Percentiles rank a stretch among this genome's conserved stretches.
Conservation (phyloP, 2,329 filamentous ascomycete genomes). For the Trichoderma sp. region DNA sequence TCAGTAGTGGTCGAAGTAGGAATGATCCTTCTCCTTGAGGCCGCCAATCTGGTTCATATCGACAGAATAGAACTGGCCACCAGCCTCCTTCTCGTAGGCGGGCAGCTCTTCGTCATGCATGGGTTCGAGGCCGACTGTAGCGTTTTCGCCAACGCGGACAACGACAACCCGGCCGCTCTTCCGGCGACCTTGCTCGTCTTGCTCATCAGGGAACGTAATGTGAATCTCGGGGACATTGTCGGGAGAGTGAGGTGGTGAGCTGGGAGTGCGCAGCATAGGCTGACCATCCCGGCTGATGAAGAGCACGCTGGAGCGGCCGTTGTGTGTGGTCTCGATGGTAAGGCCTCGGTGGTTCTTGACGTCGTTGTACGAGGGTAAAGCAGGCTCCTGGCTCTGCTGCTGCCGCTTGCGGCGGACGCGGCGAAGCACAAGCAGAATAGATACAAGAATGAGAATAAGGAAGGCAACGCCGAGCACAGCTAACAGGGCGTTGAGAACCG, state of each 20-base stretch:
- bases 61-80: constrained; percentile 84
- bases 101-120: constrained; percentile 80
- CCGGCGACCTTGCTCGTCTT: constrained; percentile 79
- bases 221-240: constrained; percentile 91
- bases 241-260: constrained; percentile 75
- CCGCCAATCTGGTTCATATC: constrained; percentile 95
- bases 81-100: constrained; percentile 82
- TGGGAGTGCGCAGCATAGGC: constrained; percentile 75
- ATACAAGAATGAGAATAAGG: constrained; percentile 68
- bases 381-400: constrained; percentile 49
- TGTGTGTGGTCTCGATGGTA: constrained; percentile 60
- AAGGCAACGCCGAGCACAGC: constrained; percentile 78
- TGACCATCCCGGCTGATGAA: constrained; percentile 78
- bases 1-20: constrained; percentile 42
- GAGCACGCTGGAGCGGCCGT: constrained; percentile 69
- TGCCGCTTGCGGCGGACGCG: constrained; percentile 59
- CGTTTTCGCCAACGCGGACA: constrained; percentile 85
- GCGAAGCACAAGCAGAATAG: constrained; percentile 72
- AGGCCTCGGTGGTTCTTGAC: constrained; percentile 54
- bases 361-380: constrained; percentile 73
- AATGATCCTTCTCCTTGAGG: constrained; percentile 81
- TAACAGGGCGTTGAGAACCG: constrained; percentile 77
- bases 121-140: constrained; percentile 84
- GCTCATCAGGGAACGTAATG: constrained; percentile 96
- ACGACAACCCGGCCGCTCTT: constrained; percentile 88